Evolutionary conservation across 257 asterid genomes (phyloP).

Genomic region (Solanum ahanhuiri): DNA sequence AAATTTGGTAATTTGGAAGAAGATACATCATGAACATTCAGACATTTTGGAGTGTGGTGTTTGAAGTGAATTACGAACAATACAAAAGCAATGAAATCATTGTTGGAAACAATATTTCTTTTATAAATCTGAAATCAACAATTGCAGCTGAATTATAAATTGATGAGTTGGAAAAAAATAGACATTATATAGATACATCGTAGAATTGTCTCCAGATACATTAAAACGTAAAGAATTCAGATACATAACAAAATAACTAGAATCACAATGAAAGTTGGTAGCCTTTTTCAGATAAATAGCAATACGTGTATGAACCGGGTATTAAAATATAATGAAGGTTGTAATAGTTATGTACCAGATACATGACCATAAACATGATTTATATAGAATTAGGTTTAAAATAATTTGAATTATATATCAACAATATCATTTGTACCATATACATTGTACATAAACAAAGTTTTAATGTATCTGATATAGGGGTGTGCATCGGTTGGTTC

Average conservation of each 20-base stretch:
- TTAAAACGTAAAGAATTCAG: too few relatives aligned
- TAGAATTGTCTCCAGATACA: background rate
- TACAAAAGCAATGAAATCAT: too few relatives aligned
- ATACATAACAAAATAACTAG: too few relatives aligned
- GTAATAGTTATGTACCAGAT: background rate
- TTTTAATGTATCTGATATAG: background rate
- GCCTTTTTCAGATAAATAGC: background rate
- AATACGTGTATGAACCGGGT: background rate
- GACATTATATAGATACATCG: background rate
- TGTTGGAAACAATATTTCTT: too few relatives aligned
- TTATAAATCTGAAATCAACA: background rate
- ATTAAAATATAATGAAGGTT: too few relatives aligned
- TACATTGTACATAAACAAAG: background rate
- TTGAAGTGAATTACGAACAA: too few relatives aligned
- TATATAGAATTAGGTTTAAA: too few relatives aligned
- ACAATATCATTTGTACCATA: background rate
- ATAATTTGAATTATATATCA: too few relatives aligned
- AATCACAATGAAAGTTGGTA: background rate
- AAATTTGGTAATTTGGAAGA: background rate
- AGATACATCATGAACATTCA: background rate
- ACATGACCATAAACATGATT: background rate
- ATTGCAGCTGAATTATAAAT: too few relatives aligned
- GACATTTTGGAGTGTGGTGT: background rate
- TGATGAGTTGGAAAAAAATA: background rate
- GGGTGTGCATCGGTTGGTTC: too few relatives aligned